Conservation (phyloP, 2,329 filamentous ascomycete genomes). For the Fusarium domesticum region DNA sequence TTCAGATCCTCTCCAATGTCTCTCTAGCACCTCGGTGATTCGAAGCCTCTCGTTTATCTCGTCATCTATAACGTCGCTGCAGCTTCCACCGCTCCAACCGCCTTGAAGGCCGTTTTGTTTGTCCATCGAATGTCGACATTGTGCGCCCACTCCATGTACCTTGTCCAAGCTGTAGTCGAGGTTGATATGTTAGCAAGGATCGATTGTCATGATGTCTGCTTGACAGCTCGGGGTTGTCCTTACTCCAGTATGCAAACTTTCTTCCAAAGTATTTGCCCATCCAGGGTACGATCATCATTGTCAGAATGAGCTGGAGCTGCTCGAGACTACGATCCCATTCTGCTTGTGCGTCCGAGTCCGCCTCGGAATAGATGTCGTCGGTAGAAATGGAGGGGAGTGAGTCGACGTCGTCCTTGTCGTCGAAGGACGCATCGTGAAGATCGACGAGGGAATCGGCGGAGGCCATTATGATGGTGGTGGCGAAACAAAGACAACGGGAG, state of each 20-base stretch:
- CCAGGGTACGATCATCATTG: conserved; percentile 92
- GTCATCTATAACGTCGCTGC: conserved; percentile 49
- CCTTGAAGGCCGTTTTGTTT: conserved; percentile 61
- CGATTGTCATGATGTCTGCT: neutral
- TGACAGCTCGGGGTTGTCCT: conserved; percentile 29
- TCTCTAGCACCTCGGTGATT: neutral
- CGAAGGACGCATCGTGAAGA: conserved; percentile 45
- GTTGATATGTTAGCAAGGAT: conserved; percentile 12
- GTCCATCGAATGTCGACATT: conserved; percentile 67
- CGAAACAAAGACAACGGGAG: too few relatives aligned
- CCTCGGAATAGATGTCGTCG: conserved; percentile 55
- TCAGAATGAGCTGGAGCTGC: conserved; percentile 87
- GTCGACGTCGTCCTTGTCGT: conserved; percentile 57
- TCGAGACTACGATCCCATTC: conserved; percentile 95
- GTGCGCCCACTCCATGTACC: conserved; percentile 94
- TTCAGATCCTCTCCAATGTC: neutral
- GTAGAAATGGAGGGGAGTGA: conserved; percentile 62
- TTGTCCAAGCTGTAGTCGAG: conserved; percentile 70
- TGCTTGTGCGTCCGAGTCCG: conserved; percentile 79
- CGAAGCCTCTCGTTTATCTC: neutral
- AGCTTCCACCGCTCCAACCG: conserved; percentile 60
- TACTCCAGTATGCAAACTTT: conserved; percentile 96
- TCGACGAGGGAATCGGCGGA: conserved; percentile 48
- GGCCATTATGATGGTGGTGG: conserved; percentile 26
- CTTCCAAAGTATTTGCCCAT: conserved; percentile 91